A percentile compares a stretch with the other conserved stretches of the same genome.
Evolutionary conservation across 2,329 filamentous ascomycete genomes (phyloP).

Genomic region (Conoideocrella luteorostrata): DNA sequence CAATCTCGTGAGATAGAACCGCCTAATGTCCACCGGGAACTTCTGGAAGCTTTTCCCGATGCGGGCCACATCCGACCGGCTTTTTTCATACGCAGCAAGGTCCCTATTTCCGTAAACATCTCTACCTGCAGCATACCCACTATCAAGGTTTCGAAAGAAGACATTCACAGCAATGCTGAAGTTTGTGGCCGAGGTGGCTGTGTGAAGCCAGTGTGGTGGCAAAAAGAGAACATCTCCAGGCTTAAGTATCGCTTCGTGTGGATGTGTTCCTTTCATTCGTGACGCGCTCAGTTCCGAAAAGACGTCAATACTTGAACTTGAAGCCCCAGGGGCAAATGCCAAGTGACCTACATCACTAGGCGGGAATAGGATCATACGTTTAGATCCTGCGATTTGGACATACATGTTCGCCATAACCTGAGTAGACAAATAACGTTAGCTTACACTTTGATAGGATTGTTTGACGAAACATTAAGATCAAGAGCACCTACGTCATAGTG

Average conservation of each 20-base stretch:
- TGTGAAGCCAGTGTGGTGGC: conserved; percentile 79
- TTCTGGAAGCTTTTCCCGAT: conserved; percentile 59
- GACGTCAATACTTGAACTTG: conserved; percentile 71
- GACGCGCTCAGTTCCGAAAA: conserved; percentile 44
- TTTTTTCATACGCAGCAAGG: conserved; percentile 76
- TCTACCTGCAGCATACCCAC: conserved; percentile 63
- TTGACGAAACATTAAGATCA: background rate
- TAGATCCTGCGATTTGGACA: conserved; percentile 69
- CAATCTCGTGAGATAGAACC: conserved; percentile 69
- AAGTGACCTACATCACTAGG: conserved; percentile 66
- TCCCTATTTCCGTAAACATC: conserved; percentile 90
- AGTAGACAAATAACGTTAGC: background rate
- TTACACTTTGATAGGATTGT: background rate
- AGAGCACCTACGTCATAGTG: conserved; percentile 65
- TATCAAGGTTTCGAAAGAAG: conserved; percentile 70
- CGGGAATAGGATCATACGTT: conserved; percentile 70
- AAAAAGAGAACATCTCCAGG: conserved; percentile 76
- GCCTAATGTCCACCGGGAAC: conserved; percentile 58
- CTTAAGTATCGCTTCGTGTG: conserved; percentile 58
- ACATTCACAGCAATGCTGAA: conserved; percentile 79
- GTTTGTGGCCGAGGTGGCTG: conserved; percentile 52
- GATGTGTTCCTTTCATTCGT: conserved; percentile 45
- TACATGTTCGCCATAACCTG: conserved; percentile 83
- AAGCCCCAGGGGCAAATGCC: conserved; percentile 67
- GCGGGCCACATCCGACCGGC: conserved; percentile 62